These are phyloP conservation scores for Ceriops decandra DNA, from an alignment of 345 rosid species.

Conservation along the genomic window DNA sequence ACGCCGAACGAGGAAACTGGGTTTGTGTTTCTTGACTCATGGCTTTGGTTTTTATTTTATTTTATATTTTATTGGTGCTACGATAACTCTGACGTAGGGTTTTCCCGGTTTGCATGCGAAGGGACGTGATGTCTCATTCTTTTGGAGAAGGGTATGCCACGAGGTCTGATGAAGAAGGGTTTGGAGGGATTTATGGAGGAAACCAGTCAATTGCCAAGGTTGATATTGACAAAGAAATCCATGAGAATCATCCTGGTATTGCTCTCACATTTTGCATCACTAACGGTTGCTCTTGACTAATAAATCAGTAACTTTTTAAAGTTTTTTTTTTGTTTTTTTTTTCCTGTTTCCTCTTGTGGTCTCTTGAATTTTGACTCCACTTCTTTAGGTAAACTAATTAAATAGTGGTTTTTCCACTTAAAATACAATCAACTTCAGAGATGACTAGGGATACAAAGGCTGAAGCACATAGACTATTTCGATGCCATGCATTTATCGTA, in stretches of 20 bases:
- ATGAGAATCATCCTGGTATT: constrained; percentile 62
- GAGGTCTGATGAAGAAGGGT: constrained; percentile 80
- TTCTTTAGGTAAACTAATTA: too few species aligned
- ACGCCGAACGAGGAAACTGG: constrained; percentile 25
- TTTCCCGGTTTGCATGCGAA: constrained; percentile 3
- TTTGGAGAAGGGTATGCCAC: constrained; percentile 76
- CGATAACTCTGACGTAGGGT: too few species aligned
- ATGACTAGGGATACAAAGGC: too few species aligned
- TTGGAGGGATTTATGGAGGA: constrained; percentile 65
- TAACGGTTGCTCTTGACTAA: background rate
- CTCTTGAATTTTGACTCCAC: too few species aligned
- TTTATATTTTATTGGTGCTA: background rate
- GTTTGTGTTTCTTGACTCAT: constrained; percentile 7
- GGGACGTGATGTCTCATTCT: constrained; percentile 71
- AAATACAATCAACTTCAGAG: background rate
- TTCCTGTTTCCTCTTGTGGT: background rate
- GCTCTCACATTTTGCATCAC: background rate
- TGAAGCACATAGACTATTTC: too few species aligned
- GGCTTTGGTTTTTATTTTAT: background rate
- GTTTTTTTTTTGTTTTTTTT: background rate
- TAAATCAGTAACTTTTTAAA: background rate
- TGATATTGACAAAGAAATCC: constrained; percentile 26
- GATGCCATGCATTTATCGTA: too few species aligned
- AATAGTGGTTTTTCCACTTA: background rate
- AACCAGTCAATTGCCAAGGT: constrained; percentile 33